These are phyloP conservation scores for Vachellia pachyceras DNA, from an alignment of 306 rosid genomes.

Conservation along the genomic window DNA sequence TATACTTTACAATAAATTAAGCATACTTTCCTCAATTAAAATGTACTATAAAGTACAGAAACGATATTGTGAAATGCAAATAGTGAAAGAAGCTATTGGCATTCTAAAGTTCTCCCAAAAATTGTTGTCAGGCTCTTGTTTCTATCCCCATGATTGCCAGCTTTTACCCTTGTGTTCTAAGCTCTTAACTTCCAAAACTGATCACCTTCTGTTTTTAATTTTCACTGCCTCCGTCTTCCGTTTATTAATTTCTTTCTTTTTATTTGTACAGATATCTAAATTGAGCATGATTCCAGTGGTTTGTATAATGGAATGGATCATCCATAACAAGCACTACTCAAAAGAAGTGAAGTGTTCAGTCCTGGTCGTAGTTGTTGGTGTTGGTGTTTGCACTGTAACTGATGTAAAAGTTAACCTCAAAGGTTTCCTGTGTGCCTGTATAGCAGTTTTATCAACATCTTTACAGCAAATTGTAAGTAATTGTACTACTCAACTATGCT, in stretches of 20 bases:
- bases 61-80: background rate
- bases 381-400: constrained; percentile 91
- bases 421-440: constrained; percentile 74
- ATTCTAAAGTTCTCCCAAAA: background rate
- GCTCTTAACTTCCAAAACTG: constrained; percentile 8
- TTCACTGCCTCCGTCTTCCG: background rate
- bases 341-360: constrained; percentile 82
- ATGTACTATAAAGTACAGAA: background rate
- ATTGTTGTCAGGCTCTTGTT: background rate
- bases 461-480: constrained; percentile 87
- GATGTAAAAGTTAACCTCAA: constrained; percentile 90
- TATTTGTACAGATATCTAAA: constrained; percentile 73
- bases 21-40: background rate
- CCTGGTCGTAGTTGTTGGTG: constrained; percentile 84
- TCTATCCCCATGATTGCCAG: constrained; percentile 15
- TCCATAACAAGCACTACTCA: constrained; percentile 78
- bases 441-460: constrained; percentile 84
- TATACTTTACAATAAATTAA: background rate
- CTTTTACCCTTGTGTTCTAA: constrained; percentile 14
- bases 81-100: background rate
- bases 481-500: constrained; percentile 16
- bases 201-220: constrained; percentile 6
- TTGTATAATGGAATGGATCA: constrained; percentile 93
- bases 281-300: constrained; percentile 99
- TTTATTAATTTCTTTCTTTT: constrained; percentile 26